Evolutionary conservation across 1,139 yeast species (phyloP), one percentile per base, ranked within the genome.

Genomic region (Yamadazyma atmosphaerica): DNA sequence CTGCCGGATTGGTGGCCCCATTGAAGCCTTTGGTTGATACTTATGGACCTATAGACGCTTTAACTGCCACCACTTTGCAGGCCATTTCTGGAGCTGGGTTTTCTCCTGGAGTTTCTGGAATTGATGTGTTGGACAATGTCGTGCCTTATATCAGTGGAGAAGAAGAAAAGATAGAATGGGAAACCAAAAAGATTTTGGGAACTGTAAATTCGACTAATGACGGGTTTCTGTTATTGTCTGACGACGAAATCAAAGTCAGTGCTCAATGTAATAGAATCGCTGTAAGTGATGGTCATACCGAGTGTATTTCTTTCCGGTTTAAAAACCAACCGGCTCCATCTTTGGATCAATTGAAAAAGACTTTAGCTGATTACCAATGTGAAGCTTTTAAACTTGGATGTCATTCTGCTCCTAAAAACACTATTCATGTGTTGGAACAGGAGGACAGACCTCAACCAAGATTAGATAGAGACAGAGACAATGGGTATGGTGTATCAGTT

Each of bases 51-150:
- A 79, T 92, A 44, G 90, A 87, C 45, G 77, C 83, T 23, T 77
- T 90, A 54, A 83, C 96, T 24, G 81, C 96, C 37, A 89, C 98
- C 41, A 92, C 98, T 13, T 67, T 92, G 65, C 99, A 92, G 65
- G 98, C 98, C 32, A 87, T 92, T 48, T 89, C 98, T 7, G 99
- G 99, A 51, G 98, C 95, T 19, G 99, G 99, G 2, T 92, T 87
- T 64, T 86, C 96, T 11, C 99, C 99, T 33, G 99, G 99, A 61
- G 96, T 90, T 38, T 81, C 96, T 19, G 94, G 95, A 44, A 90
- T 92, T 66, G 98, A 92, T 59, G 82, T 92, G 38, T 75, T 92
- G 55, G 99, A 92, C 68, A 92, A 92, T 68, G 77, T 92, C 51
- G 88, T 92, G 40, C 99, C 99, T 34, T 90, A 72, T 73, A 92